Evolutionary conservation across 2,329 filamentous ascomycete species (phyloP), one percentile per base, ranked within the genome.

Genomic region (Penicillium sp.): DNA sequence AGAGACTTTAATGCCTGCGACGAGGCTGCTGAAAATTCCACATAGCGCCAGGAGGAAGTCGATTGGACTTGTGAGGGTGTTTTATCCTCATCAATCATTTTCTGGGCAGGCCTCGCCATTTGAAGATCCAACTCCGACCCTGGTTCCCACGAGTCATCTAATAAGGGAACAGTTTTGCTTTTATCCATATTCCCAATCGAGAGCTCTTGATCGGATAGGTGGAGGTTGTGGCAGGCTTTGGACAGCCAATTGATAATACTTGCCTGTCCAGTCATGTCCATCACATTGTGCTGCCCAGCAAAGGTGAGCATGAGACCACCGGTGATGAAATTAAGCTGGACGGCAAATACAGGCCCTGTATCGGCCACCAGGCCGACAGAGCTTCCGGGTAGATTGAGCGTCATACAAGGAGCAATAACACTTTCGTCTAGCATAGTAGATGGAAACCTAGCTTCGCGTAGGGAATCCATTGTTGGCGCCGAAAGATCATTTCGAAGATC

Each of bases 251-350:
- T 34, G n/a, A 75, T 70, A 8, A 75, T 47, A 13, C 66, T 58
- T 2, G 58, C 70, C 45, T 73, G 67, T 1, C 72, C 74, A 1
- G 61, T 64, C 58, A 72, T 70, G 33, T 79, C 76, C 63, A 75
- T 71, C 1, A 60, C 56, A 14, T 66, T 64, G 43, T 79, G 75
- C 13, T 74, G 67, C 3, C 61, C 64, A 13, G 64, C 63, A 17
- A 76, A 56, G 2, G 69, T 72, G 5, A 78, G 59, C 1, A 78
- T 47, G 0, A 78, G 46, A 0, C 73, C 74, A 7, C 68, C 73
- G 3, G 49, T 35, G 25, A 77, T 66, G 36, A 74, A 68, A 32
- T 65, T 76, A 1, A 64, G 63, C 45, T 76, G 74, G 1, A 75
- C 42, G 0, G 69, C 42, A 28, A 77, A 53, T 0, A 76, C 72